phyloP scores from a whole-genome alignment of 352 stramenopile species.

The Blastocystis sp. region DNA sequence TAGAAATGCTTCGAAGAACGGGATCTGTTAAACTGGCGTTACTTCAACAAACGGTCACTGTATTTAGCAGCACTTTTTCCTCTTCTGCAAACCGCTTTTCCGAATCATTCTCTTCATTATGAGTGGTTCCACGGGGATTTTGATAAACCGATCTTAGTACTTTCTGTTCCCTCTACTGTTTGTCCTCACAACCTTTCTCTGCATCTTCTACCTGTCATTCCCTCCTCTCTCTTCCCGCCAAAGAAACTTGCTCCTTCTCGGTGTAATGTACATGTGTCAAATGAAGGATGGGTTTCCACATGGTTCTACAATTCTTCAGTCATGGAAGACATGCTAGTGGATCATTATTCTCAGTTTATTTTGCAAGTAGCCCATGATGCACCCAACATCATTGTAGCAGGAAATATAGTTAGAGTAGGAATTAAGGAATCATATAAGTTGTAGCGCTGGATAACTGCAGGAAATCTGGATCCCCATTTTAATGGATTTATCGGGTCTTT shows the following conservation, averaged over 20 bases:
- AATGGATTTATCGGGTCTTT: neutral
- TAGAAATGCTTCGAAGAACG: neutral
- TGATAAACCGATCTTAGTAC: neutral
- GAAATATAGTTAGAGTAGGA: neutral
- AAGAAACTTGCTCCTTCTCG: neutral
- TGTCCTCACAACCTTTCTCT: neutral
- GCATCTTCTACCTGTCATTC: neutral
- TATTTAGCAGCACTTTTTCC: neutral
- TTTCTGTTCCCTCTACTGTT: neutral
- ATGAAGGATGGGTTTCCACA: neutral
- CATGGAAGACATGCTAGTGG: neutral
- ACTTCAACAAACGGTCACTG: neutral
- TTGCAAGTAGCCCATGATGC: neutral
- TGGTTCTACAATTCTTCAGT: slow-evolving; percentile 43
- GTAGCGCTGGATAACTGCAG: slow-evolving; percentile 21
- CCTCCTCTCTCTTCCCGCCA: neutral
- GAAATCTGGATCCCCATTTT: neutral
- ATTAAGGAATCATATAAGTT: neutral
- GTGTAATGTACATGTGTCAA: neutral
- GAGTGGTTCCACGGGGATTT: slow-evolving; percentile 32
- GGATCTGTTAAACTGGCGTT: slow-evolving; percentile 16
- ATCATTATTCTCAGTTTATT: slow-evolving; percentile 5
- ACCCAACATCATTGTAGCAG: neutral
- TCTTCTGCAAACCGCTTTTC: neutral
- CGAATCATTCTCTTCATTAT: neutral